A percentile compares a stretch with the other conserved stretches of the same genome.
Evolutionary conservation across 2,329 filamentous ascomycete species (phyloP).

Genomic region (Herpotrichia juniperi): DNA sequence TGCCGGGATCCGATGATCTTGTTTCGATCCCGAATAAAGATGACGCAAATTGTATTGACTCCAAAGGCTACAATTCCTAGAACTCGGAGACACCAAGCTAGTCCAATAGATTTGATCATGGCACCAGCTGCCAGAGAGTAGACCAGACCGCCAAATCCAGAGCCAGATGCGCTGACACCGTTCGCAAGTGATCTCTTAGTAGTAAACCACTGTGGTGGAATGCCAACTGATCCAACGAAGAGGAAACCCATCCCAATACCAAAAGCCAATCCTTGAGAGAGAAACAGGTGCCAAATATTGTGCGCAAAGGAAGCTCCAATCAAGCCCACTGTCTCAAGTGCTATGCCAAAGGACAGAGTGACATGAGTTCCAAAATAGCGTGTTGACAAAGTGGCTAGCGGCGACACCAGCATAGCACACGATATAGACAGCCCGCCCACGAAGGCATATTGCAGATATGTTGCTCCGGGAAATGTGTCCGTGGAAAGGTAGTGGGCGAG

Average conservation of each 20-base stretch:
- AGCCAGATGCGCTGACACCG: slow-evolving; percentile 2
- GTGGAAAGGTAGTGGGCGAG: slow-evolving; percentile 61
- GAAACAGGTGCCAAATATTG: slow-evolving; percentile 40
- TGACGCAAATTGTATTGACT: slow-evolving; percentile 23
- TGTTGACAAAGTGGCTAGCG: no score
- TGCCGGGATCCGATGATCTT: not conserved
- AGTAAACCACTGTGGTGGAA: slow-evolving; percentile 47
- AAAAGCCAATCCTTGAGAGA: slow-evolving; percentile 58
- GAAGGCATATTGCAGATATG: no score
- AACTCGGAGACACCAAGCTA: slow-evolving; percentile 36
- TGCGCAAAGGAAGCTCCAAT: slow-evolving; percentile 40
- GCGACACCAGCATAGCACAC: no score
- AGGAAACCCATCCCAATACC: slow-evolving; percentile 58
- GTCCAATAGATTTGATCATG: slow-evolving; percentile 34
- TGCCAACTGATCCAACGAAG: slow-evolving; percentile 59
- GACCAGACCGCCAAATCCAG: slow-evolving; percentile 1
- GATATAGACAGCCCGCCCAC: no score
- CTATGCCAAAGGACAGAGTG: no score
- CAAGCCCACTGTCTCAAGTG: slow-evolving; percentile 35
- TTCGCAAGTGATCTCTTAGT: not conserved
- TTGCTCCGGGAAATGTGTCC: slow-evolving; percentile 26
- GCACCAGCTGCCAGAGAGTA: slow-evolving; percentile 31
- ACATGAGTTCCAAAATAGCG: no score
- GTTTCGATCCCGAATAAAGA: slow-evolving; percentile 33
- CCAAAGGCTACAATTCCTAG: slow-evolving; percentile 33